Base-by-base conservation (phyloP, 305 asterid species). In the Fraxinus greggii region DNA sequence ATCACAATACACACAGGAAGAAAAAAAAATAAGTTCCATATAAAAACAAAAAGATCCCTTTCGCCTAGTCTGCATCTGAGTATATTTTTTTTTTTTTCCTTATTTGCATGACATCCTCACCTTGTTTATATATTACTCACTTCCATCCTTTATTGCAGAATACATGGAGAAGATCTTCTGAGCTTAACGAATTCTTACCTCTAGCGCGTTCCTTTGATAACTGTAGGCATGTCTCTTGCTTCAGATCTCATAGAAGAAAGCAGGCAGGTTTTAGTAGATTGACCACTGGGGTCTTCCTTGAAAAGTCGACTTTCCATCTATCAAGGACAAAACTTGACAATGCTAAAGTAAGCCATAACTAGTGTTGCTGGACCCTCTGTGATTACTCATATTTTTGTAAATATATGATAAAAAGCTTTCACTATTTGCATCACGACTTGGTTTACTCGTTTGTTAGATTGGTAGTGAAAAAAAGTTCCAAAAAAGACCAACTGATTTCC, bases 271-370 rank as follows among this genome's bases (percentile, higher is more conserved):
- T 75, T 54, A 85, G 84, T 80, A 87, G 91, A 84, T 89, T 88
- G 82, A 82, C 90, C 79, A 87, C 93, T 54, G 91, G 93, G 79
- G 92, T 86, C 84, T 88, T 91, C 85, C 84, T 80, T 31, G 97
- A 92, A 85, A 94, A 89, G 89, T 93, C 98, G 40, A 79, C 88
- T 77, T 93, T 90, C 83, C 92, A 82, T 75, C 80, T 89, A 82
- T 78, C 86, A 73, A 89, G 85, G 81, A 82, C 61, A 80, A 86
- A 81, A 80, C 81, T 26, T 83, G 85, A 85, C 69, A 86, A 81
- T 85, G 79, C 87, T 84, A 77, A 80, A 84, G 91, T 92, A 88
- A 91, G 89, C 75, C 78, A 88, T 86, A 78, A 61, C 65, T 63
- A 45, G 29, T 82, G 42, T 38, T 73, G 45, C 29, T 67, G 54